Percentiles rank a stretch among this genome's conserved stretches.
Evolutionary conservation across 2,329 filamentous ascomycete genomes (phyloP).

Genomic region (Basipetospora chlamydospora): DNA sequence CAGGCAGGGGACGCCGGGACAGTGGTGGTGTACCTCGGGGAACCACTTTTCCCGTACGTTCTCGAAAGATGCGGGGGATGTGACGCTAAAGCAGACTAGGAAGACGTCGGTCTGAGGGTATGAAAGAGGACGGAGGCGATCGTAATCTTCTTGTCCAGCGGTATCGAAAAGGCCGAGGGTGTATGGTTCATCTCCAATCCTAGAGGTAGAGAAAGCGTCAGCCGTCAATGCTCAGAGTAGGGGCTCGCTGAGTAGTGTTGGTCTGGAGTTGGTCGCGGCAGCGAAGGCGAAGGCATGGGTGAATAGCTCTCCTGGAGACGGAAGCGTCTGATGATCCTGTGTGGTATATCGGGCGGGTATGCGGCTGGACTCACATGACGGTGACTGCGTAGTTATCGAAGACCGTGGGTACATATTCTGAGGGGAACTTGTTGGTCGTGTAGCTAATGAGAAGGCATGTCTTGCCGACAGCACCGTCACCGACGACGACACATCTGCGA

Average conservation of each 20-base stretch:
- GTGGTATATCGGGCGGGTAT: no score
- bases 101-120: slow-evolving; percentile 99
- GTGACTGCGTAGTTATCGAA: slow-evolving; percentile 99
- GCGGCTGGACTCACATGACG: slow-evolving; percentile 67
- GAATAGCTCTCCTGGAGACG: no score
- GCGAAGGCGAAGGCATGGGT: no score
- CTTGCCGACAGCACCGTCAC: slow-evolving; percentile 98
- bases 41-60: slow-evolving; percentile 99
- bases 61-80: slow-evolving; percentile 92
- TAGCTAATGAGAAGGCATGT: slow-evolving; percentile 98
- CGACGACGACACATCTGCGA: slow-evolving; percentile 97
- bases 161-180: slow-evolving; percentile 97
- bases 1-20: slow-evolving; percentile 90
- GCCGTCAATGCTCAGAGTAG: no score
- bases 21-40: slow-evolving; percentile 96
- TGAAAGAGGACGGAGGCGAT: slow-evolving; percentile 86
- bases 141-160: slow-evolving; percentile 98
- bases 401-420: slow-evolving; percentile 98
- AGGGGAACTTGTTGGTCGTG: slow-evolving; percentile 98
- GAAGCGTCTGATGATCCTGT: no score
- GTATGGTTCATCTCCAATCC: slow-evolving; percentile 98
- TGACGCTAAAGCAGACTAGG: slow-evolving; percentile 97
- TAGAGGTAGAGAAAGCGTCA: slow-evolving; percentile 21
- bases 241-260: no score
- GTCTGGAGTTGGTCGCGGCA: no score